Evolutionary conservation across 129 eudicot species (phyloP).

Genomic region (Arctium lappa): DNA sequence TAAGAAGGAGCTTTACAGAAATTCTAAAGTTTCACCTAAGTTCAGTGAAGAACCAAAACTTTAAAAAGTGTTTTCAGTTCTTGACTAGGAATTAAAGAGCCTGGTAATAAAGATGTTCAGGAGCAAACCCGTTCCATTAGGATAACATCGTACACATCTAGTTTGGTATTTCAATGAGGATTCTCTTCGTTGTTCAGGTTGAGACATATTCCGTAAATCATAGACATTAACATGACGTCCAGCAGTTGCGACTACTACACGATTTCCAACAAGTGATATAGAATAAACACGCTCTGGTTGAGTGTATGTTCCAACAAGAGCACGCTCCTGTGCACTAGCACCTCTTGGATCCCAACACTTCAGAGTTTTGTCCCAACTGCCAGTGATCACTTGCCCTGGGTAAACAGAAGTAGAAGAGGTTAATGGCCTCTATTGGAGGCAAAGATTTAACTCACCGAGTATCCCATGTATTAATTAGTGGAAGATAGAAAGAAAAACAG

Average conservation of each 20-base stretch:
- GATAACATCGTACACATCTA: conserved; percentile 88
- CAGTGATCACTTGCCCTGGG: conserved; percentile 82
- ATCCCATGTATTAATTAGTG: neutral
- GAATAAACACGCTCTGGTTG: conserved; percentile 95
- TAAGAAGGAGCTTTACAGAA: neutral
- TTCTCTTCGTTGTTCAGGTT: conserved; percentile 87
- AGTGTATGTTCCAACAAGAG: conserved; percentile 78
- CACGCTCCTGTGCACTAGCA: conserved; percentile 79
- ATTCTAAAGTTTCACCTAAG: neutral
- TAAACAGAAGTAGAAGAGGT: neutral
- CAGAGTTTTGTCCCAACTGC: conserved; percentile 89
- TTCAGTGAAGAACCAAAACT: neutral
- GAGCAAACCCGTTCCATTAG: conserved; percentile 78
- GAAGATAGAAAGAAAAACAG: neutral
- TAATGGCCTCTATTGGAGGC: neutral
- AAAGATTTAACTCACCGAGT: neutral
- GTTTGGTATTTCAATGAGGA: conserved; percentile 90
- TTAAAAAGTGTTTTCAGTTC: neutral
- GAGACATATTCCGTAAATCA: conserved; percentile 88
- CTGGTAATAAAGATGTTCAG: neutral
- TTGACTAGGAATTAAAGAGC: neutral
- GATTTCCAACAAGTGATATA: conserved; percentile 74
- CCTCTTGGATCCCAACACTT: conserved; percentile 99
- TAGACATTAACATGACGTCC: conserved; percentile 92
- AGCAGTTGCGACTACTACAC: conserved; percentile 89